phyloP scores from a whole-genome alignment of 495 filamentous ascomycete species.

The Sphaerosporella brunnea region DNA sequence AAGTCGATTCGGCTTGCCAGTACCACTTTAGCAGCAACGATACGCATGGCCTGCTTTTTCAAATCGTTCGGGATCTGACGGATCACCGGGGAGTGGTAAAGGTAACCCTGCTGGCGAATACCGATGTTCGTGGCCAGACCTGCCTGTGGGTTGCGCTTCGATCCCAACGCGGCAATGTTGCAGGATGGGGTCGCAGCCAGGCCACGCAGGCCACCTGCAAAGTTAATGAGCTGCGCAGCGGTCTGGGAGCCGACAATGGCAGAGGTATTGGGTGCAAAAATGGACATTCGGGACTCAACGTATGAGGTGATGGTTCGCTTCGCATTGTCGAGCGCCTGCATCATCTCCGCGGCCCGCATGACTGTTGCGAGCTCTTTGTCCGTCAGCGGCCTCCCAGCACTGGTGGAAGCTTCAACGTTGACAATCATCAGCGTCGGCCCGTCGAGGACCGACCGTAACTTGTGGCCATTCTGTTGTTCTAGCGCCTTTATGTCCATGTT shows the following conservation, averaged over 20 bases:
- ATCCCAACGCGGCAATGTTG: slow-evolving; percentile 77
- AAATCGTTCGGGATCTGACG: slow-evolving; percentile 65
- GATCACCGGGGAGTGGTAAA: slow-evolving; percentile 81
- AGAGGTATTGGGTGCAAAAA: slow-evolving; percentile 92
- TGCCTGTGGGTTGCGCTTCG: slow-evolving; percentile 61
- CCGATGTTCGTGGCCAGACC: slow-evolving; percentile 91
- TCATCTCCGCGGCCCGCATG: slow-evolving; percentile 67
- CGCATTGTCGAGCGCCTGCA: slow-evolving; percentile 67
- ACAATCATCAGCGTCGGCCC: slow-evolving; percentile 87
- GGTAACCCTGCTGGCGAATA: slow-evolving; percentile 77
- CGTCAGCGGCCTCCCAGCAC: slow-evolving; percentile 58
- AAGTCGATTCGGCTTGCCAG: slow-evolving; percentile 78
- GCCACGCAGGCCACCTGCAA: slow-evolving; percentile 69
- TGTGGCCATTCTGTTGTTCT: slow-evolving; percentile 39
- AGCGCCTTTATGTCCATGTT: slow-evolving; percentile 77
- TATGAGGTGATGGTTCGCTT: slow-evolving; percentile 80
- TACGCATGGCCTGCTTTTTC: slow-evolving; percentile 88
- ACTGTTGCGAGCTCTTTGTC: slow-evolving; percentile 57
- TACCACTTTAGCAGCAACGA: slow-evolving; percentile 82
- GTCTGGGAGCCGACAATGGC: slow-evolving; percentile 84
- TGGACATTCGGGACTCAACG: slow-evolving; percentile 91
- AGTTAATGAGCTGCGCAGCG: slow-evolving; percentile 89
- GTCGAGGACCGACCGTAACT: slow-evolving; percentile 64
- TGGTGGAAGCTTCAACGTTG: slow-evolving; percentile 84
- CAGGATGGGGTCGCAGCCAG: slow-evolving; percentile 84